Percentiles rank a stretch among this genome's conserved stretches.
These are phyloP conservation scores for Sanguinoderma infundibulare DNA, from an alignment of 1,284 basidiomycete genomes.

Conservation along the genomic window DNA sequence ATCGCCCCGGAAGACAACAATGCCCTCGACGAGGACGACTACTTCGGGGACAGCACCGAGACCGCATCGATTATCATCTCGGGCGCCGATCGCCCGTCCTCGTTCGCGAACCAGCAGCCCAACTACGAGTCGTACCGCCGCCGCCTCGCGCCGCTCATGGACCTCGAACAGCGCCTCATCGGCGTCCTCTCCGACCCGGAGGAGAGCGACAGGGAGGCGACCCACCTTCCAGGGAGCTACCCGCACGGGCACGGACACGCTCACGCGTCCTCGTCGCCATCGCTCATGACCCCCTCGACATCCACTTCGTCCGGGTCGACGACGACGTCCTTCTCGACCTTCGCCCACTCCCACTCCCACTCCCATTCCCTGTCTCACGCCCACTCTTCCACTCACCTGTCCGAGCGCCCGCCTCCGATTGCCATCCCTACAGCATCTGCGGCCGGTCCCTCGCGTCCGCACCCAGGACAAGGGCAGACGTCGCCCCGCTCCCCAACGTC, in stretches of 20 bases:
- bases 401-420: conserved; percentile 12
- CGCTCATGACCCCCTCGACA: neutral
- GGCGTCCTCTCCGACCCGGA: conserved; percentile 59
- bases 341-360: neutral
- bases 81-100: conserved; percentile 45
- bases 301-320: conserved; percentile 5
- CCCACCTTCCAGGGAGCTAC: conserved; percentile 36
- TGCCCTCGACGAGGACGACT: conserved; percentile 52
- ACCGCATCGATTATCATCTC: conserved; percentile 54
- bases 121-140: conserved; percentile 65
- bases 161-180: conserved; percentile 70
- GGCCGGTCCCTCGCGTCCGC: neutral
- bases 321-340: conserved; percentile 9
- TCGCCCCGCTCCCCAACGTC: conserved; percentile 34
- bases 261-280: too few relatives aligned
- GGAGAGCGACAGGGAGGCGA: conserved; percentile 60
- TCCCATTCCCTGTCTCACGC: too few relatives aligned
- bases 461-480: conserved; percentile 13
- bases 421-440: conserved; percentile 14
- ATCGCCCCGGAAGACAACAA: conserved; percentile 62
- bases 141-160: conserved; percentile 64
- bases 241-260: neutral
- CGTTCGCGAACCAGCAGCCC: conserved; percentile 51
- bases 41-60: conserved; percentile 52
- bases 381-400: neutral